Evolutionary conservation across 1,139 yeast species (phyloP), one percentile per base, ranked within the genome.

Genomic region (Hansenula lynferdii): DNA sequence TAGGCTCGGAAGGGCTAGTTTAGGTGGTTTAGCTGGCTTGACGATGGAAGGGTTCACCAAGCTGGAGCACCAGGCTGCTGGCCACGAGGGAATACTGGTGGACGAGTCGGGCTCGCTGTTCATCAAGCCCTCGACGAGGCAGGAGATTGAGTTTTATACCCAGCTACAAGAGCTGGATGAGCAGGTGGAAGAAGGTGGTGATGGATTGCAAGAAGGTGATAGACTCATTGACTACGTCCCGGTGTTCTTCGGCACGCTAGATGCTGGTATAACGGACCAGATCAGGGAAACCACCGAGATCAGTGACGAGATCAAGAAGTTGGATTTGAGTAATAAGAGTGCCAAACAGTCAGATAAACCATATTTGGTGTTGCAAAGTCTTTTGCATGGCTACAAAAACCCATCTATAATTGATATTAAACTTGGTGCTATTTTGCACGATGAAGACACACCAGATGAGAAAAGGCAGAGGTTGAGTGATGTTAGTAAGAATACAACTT

Each of bases 391-490:
- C 1, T 85, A 70, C 54, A 56, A 42, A 4, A 62, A 66, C 36
- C 97, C 98, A 0, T 75, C 85, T 42, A 72, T 92, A 3, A 54
- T 90, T 45, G 98, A 92, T 56, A 75, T 90, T 38, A 92, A 92
- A 56, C 67, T 92, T 7, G 98, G 98, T 0, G 61, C 77, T 6
- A 56, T 70, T 12, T 62, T 92, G 26, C 78, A 84, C 51, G 97
- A 90, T 60, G 69, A 68, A 5, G 61, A 64, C 6, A 76, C 86
- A 0, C 39, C 69, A 1, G 60, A 53, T 0, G 95, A 79, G 25
- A 92, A 92, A 54, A 67, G 64, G 15, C 63, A 62, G 31, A 58
- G 97, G 31, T 62, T 92, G 51, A 65, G 64, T 25, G 60, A 69
- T 29, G 97, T 92, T 0, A 73, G 94, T 31, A 56, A 62, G 1